Percentiles rank a stretch among this genome's conserved stretches.
These are phyloP conservation scores for Pseudodiploospora longispora DNA, from an alignment of 2,329 filamentous ascomycete species.

Conservation along the genomic window DNA sequence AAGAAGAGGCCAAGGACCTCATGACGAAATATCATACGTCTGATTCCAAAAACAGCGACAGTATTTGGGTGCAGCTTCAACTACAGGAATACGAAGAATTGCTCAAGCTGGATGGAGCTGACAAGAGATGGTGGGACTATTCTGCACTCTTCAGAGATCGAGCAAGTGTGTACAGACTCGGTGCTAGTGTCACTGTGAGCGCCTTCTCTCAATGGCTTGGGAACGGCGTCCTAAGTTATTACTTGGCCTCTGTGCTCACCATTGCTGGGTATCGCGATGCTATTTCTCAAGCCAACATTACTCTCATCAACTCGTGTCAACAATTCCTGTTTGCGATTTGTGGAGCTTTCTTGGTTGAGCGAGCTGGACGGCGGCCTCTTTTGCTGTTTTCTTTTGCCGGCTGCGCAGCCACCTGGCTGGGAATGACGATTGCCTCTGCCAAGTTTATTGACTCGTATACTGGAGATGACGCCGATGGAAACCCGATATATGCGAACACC, in stretches of 20 bases:
- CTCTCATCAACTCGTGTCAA: conserved; percentile 42
- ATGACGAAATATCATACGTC: conserved; percentile 29
- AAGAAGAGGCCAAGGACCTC: conserved; percentile 25
- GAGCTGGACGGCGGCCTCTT: conserved; percentile 43
- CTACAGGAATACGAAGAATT: conserved; percentile 35
- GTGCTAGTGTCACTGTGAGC: conserved; percentile 27
- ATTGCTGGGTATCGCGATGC: conserved; percentile 38
- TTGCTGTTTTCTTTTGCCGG: conserved; percentile 41
- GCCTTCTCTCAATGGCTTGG: conserved; percentile 41
- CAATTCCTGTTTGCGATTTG: conserved; percentile 41
- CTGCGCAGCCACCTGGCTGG: conserved; percentile 41
- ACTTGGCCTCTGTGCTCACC: conserved; percentile 39
- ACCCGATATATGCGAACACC: conserved; percentile 21
- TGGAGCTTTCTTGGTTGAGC: conserved; percentile 42
- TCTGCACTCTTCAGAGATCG: conserved; percentile 33
- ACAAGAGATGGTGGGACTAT: conserved; percentile 42
- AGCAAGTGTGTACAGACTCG: conserved; percentile 32
- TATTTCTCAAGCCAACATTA: conserved; percentile 37
- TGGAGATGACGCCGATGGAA: conserved; percentile 20
- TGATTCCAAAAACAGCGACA: conserved; percentile 34
- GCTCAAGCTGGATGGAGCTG: conserved; percentile 33
- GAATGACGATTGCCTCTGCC: conserved; percentile 38
- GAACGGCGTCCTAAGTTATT: conserved; percentile 38
- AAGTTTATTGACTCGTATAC: conserved; percentile 25
- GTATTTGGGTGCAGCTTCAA: conserved; percentile 37